Base-by-base conservation (phyloP, 2,329 filamentous ascomycete genomes). In the Fusarium ambrosium region DNA sequence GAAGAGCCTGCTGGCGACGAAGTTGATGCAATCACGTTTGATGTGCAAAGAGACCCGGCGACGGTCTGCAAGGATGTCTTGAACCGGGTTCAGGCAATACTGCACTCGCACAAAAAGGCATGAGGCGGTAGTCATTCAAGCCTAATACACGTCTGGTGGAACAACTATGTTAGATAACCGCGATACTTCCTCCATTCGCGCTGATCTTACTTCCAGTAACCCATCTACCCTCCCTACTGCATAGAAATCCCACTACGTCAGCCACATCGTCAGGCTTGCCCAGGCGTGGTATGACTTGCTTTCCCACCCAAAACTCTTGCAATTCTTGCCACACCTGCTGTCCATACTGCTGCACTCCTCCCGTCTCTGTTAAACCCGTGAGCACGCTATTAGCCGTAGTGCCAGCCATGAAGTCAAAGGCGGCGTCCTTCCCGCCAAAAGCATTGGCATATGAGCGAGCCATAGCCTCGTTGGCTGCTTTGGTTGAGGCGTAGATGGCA, bases 381-480 rank as follows among this genome's bases (percentile, higher is more conserved):
- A 61, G 58, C 6, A 61, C 36, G 37, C 58, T 61, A 18, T 61
- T 61, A 14, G 58, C 37, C 11, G 58, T 43, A 24, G 58, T 43
- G 7, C 58, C 58, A 14, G 24, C 58, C 58, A 61, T 61, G 18
- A 43, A 61, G 22, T 27, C 37, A 10, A 61, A 61, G 22, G 18
- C 22, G 6, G 58, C 18, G 2, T 43, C 16, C 4, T 61, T 61
- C 4, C 37, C 58, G 0, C 58, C 36, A 29, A 61, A 61, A 4
- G 58, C 36, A 9, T 43, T 61, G 58, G 58, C 58, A 61, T 61
- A 61, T 9, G 20, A 14, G 36, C 58, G 58, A 43, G 27, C 58
- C 58, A 61, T 61, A 8, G 58, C 58, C 22, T 61, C 37, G 58
- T 61, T 61, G 24, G 58, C 58, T 43, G 58, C 27, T n/a, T 61